Percentiles rank a stretch among this genome's conserved stretches.
Evolutionary conservation across 352 stramenopile species (phyloP).

Genomic region (Aphanomyces invadans): DNA sequence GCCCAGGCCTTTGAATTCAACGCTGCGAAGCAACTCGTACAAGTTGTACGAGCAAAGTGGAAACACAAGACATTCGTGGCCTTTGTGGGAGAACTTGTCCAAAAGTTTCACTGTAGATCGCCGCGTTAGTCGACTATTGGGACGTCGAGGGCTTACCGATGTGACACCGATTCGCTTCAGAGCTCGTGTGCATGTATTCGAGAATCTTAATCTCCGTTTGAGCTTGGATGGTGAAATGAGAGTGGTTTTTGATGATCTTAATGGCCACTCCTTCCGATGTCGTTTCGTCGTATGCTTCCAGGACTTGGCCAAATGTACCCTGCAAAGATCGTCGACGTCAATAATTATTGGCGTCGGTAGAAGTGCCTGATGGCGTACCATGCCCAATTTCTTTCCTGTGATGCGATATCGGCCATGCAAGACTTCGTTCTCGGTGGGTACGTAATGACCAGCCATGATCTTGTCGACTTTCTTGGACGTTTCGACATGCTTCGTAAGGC

Average conservation of each 20-base stretch:
- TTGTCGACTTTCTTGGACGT: constrained; percentile 28
- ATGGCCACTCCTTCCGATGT: constrained; percentile 91
- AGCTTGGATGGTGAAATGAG: constrained; percentile 94
- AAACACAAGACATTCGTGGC: constrained; percentile 98
- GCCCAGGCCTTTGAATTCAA: constrained; percentile 85
- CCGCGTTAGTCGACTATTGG: not conserved
- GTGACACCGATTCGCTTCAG: constrained; percentile 81
- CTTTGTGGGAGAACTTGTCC: constrained; percentile 93
- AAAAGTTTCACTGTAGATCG: constrained; percentile 78
- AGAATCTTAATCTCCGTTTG: constrained; percentile 97
- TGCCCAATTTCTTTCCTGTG: constrained; percentile 55
- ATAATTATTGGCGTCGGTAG: not conserved
- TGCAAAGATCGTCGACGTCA: constrained; percentile 7
- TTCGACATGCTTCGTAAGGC: constrained; percentile 42
- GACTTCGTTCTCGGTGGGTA: constrained; percentile 52
- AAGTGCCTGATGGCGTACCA: constrained; percentile 32
- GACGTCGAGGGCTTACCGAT: constrained; percentile 66
- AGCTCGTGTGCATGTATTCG: constrained; percentile 79
- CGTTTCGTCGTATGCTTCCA: constrained; percentile 63
- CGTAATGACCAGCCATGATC: constrained; percentile 45
- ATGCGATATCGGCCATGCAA: constrained; percentile 77
- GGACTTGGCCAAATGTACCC: constrained; percentile 80
- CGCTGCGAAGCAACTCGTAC: constrained; percentile 95
- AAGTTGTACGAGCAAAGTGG: constrained; percentile 94
- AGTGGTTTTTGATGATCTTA: constrained; percentile 99